A percentile compares a stretch with the other conserved stretches of the same genome.
phyloP scores from a whole-genome alignment of 164 flowering plant species.

The Magnolia kwangsiensis region DNA sequence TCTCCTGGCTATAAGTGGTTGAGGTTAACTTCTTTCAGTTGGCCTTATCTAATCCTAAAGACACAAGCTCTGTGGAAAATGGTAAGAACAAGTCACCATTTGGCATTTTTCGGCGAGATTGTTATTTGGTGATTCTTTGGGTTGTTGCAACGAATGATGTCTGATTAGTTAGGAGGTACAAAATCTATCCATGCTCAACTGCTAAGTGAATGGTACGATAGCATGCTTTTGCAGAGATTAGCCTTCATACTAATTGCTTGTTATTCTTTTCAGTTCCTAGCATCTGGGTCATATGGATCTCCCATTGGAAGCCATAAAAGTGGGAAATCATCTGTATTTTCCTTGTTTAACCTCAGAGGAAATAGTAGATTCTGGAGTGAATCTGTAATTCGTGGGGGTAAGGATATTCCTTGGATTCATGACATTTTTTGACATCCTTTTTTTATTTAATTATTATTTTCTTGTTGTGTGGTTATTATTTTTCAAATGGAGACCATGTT shows the following conservation, averaged over 20 bases:
- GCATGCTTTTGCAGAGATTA: background rate
- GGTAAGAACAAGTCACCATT: too few relatives aligned
- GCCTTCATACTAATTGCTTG: background rate
- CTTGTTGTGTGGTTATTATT: background rate
- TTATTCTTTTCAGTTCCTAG: conserved; percentile 33
- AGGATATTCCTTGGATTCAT: conserved; percentile 6
- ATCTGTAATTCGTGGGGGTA: conserved; percentile 68
- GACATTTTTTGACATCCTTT: background rate
- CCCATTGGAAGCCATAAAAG: conserved; percentile 39
- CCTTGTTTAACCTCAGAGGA: conserved; percentile 84
- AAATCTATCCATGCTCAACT: too few relatives aligned
- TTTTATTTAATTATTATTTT: background rate
- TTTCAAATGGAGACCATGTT: background rate
- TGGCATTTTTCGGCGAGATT: too few relatives aligned
- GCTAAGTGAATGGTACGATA: too few relatives aligned
- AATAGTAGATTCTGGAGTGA: conserved; percentile 94
- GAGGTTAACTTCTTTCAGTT: too few relatives aligned
- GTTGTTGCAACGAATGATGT: too few relatives aligned
- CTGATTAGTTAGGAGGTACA: too few relatives aligned
- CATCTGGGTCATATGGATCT: conserved; percentile 34
- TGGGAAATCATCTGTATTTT: conserved; percentile 73
- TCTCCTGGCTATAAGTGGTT: background rate
- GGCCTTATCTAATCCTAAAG: too few relatives aligned
- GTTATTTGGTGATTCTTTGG: too few relatives aligned
- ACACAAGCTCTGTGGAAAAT: too few relatives aligned